phyloP scores from a whole-genome alignment of 2,329 filamentous ascomycete genomes.

The Aspergillus sp. region DNA sequence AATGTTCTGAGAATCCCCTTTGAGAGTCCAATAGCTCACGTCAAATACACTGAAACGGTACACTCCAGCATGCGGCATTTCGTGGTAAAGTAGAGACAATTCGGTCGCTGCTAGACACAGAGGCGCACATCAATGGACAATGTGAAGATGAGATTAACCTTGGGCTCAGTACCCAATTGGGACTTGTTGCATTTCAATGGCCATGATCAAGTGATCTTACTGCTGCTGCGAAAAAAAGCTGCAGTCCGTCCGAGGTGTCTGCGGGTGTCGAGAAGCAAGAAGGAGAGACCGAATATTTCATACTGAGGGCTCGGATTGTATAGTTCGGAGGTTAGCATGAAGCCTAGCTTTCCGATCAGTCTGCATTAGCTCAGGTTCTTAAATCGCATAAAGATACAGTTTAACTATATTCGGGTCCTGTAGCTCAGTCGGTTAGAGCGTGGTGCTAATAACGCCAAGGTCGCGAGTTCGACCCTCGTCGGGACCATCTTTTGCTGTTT shows the following conservation, averaged over 20 bases:
- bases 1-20: background rate
- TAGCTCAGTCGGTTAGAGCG: background rate
- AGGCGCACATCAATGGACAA: background rate
- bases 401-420: background rate
- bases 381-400: too few relatives aligned
- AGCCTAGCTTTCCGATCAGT: too few relatives aligned
- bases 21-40: background rate
- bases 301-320: too few relatives aligned
- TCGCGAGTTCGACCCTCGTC: background rate
- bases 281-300: too few relatives aligned
- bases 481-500: background rate
- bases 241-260: background rate
- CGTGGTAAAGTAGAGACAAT: background rate
- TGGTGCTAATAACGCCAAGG: background rate
- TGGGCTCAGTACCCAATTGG: background rate
- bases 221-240: background rate
- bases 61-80: background rate
- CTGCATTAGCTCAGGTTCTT: too few relatives aligned
- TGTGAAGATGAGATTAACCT: background rate
- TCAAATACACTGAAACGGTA: background rate
- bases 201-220: background rate
- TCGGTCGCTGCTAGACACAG: background rate
- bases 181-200: background rate
- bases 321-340: too few relatives aligned
- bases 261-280: too few relatives aligned